Evolutionary conservation across 1,139 yeast species (phyloP), one percentile per base, ranked within the genome.

Genomic region (Lodderomyces orthopsilosis): DNA sequence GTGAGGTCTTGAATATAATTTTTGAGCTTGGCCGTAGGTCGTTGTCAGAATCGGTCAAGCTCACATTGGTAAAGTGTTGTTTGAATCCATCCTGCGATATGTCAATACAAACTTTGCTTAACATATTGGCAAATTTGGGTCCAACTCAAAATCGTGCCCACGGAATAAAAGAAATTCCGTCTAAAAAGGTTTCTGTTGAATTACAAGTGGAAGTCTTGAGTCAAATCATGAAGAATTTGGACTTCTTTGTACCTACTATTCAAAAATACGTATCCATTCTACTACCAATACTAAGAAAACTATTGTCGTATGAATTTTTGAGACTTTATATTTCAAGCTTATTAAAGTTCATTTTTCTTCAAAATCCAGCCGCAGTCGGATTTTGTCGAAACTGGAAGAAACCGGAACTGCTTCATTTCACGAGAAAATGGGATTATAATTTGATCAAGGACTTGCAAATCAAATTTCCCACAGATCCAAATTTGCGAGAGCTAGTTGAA

Each of bases 391-490:
- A 27, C 17, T n/a, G 9, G n/a, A 7, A 10, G 10, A 10, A 4
- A 24, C 5, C 27, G 9, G n/a, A 12, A 6, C n/a, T 4, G 27
- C 27, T 7, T 10, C 27, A 51, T 61, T 18, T 36, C 62, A 5
- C 43, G 59, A 14, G 28, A 56, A 1, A 46, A 49, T 50, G 12
- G 45, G 37, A 26, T 42, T 26, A 42, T 49, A 59, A 28, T 65
- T 65, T 15, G 61, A 62, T 2, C 17, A 27, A 13, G 17, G 74
- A 66, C 38, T 52, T 71, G 33, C 56, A 54, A 34, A 41, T 48
- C 4, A 59, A 65, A 41, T 70, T 68, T 45, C 76, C 77, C 1
- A 48, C 56, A 26, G 76, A 71, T 45, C 59, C 58, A 4, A 53
- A 62, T 14, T 55, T 71, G 36, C 56, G 52, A 36, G 51, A 55